These are phyloP conservation scores for Candida mattraensis DNA, from an alignment of 805 yeast genomes.

Conservation along the genomic window DNA sequence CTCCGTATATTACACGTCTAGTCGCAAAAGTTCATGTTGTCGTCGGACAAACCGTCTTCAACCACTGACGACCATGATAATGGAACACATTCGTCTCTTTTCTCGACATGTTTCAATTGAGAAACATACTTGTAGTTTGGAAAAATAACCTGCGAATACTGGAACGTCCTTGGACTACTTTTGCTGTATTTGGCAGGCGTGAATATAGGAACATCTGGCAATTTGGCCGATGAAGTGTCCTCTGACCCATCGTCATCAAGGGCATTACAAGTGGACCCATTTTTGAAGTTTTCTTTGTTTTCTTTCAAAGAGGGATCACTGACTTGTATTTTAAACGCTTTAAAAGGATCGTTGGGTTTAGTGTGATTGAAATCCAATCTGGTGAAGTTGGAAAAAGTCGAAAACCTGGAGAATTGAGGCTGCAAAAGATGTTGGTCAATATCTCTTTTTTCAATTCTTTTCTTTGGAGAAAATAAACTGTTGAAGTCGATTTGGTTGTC, in stretches of 20 bases:
- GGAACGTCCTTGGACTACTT: slow-evolving; percentile 14
- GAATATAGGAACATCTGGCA: slow-evolving; percentile 4
- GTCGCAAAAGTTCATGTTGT: slow-evolving; percentile 6
- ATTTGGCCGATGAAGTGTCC: slow-evolving; percentile 6
- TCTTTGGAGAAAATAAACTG: slow-evolving; percentile 8
- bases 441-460: slow-evolving; percentile 9
- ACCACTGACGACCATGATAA: slow-evolving; percentile 10
- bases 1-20: background rate
- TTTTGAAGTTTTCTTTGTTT: slow-evolving; percentile 21
- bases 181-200: background rate
- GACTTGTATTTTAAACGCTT: slow-evolving; percentile 28
- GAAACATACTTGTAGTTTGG: slow-evolving; percentile 12
- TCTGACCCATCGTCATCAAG: slow-evolving; percentile 8
- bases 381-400: slow-evolving; percentile 16
- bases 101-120: slow-evolving; percentile 1
- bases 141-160: slow-evolving; percentile 25
- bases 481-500: slow-evolving; percentile 17
- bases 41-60: slow-evolving; percentile 6
- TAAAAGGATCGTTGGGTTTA: slow-evolving; percentile 10
- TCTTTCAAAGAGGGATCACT: slow-evolving; percentile 21
- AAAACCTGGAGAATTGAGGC: slow-evolving; percentile 20
- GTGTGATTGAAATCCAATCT: slow-evolving; percentile 6
- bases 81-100: slow-evolving; percentile 9
- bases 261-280: slow-evolving; percentile 16
- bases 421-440: slow-evolving; percentile 5